Base-by-base conservation (phyloP, 768 basidiomycete genomes). In the Termitomyces sp. region DNA sequence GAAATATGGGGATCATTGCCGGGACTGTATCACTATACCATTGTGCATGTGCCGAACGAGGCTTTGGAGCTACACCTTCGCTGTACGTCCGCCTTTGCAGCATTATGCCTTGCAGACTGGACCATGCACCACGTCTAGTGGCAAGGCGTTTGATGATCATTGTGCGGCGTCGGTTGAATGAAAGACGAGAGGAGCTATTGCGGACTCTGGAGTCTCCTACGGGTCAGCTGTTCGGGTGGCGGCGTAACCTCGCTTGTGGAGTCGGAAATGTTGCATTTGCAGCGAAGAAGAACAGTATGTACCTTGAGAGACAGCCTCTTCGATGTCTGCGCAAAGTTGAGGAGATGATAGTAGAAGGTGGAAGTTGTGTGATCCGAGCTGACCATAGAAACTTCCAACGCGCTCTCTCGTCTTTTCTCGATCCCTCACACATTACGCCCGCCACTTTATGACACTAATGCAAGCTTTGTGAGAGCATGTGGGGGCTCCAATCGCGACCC, bases 1-100 rank as follows among this genome's bases (percentile, higher is more conserved):
- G 73, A 51, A 85, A 84, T 53, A 93, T 74, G 9, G 90, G 91
- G 48, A 92, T 72, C 89, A 92, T 92, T 32, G 82, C 82, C 27
- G 91, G 91, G 38, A 87, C 71, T 48, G 86, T 77, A 52, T 83
- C 79, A 43, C 82, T 74, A 69, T 93, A 93, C 79, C 87, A 85
- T 62, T 77, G 73, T 6, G 80, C 81, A 68, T 92, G 87, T 11
- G 76, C 72, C 31, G 80, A 83, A 55, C 69, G 75, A 5, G 63
- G 62, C 44, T 66, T 59, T 64, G 52, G 53, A 52, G 54, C 23
- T 35, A 59, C 38, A 56, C 49, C 41, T 34, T 65, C 53, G 55
- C 58, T 58, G 56, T 63, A 64, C 29, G 49, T 29, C 54, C 61
- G 62, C 54, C 54, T 62, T 57, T 54, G 63, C 37, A 57, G 53